A percentile compares a stretch with the other conserved stretches of the same genome.
These are phyloP conservation scores for Drosera spatulata DNA, from an alignment of 179 eudicot species.

Conservation along the genomic window DNA sequence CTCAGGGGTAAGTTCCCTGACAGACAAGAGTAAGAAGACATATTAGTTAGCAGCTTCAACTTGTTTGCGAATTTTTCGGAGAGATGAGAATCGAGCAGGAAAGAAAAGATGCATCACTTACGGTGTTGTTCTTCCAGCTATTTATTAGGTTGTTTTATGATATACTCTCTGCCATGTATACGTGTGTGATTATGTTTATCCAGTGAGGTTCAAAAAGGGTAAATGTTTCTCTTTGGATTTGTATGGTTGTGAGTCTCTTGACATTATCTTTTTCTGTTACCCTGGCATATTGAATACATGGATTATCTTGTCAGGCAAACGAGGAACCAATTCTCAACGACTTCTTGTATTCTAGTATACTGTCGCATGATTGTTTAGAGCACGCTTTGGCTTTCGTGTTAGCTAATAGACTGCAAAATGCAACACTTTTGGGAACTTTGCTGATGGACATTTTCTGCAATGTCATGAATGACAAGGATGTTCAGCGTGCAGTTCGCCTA, in stretches of 20 bases:
- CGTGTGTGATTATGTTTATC: no score
- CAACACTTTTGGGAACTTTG: slow-evolving; percentile 82
- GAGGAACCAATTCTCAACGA: slow-evolving; percentile 76
- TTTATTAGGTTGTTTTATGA: no score
- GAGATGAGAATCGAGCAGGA: no score
- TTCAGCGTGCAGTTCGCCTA: slow-evolving; percentile 41
- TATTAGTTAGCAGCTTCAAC: no score
- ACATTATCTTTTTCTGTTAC: neutral
- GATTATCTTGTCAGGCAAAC: slow-evolving; percentile 41
- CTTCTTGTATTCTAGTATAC: slow-evolving; percentile 79
- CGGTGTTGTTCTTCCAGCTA: no score
- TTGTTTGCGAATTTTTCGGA: no score
- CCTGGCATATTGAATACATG: neutral
- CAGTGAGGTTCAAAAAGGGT: no score
- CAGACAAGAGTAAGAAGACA: no score
- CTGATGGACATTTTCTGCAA: slow-evolving; percentile 75
- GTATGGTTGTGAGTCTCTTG: neutral
- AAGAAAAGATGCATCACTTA: no score
- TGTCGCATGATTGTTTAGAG: slow-evolving; percentile 66
- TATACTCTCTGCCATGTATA: no score
- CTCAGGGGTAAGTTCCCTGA: no score
- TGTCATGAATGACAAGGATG: slow-evolving; percentile 36
- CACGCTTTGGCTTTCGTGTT: slow-evolving; percentile 77
- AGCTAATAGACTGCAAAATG: slow-evolving; percentile 79
- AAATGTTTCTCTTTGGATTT: no score